Conservation (phyloP, 192 early-diverging fungal species). For the Kickxella alabastrina region DNA sequence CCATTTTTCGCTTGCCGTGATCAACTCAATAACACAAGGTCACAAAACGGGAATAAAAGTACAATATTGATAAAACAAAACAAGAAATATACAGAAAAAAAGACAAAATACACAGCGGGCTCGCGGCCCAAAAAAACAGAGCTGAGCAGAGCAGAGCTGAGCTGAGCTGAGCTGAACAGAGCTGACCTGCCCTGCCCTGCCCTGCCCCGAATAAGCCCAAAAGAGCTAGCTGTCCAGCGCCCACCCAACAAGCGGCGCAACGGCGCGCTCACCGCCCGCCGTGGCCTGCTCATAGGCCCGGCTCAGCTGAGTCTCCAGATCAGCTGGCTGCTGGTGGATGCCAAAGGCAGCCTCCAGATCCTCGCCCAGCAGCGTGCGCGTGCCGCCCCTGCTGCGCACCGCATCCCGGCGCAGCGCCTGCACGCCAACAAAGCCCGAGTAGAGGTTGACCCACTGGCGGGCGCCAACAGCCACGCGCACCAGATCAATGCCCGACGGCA, state of each 20-base stretch:
- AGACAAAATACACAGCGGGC: background rate
- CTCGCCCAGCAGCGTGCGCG: conserved; percentile 21
- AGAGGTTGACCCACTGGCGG: conserved; percentile 24
- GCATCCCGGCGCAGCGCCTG: conserved; percentile 20
- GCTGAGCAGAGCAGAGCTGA: too few relatives aligned
- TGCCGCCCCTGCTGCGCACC: conserved; percentile 9
- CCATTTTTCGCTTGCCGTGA: background rate
- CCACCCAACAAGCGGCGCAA: conserved; percentile 47
- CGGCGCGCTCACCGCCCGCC: too few relatives aligned
- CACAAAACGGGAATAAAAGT: background rate
- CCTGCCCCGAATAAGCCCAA: too few relatives aligned
- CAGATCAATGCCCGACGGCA: conserved; percentile 46
- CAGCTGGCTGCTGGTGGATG: too few relatives aligned
- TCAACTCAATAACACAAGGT: background rate
- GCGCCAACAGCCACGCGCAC: conserved; percentile 7
- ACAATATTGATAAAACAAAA: background rate
- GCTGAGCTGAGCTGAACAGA: too few relatives aligned
- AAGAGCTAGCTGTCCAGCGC: conserved; percentile 25
- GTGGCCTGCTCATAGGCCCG: too few relatives aligned
- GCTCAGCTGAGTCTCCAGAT: too few relatives aligned
- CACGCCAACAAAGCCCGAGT: conserved; percentile 47
- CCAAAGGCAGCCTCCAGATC: conserved; percentile 22
- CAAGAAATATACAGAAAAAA: background rate
- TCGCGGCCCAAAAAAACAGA: background rate
- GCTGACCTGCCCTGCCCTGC: too few relatives aligned